phyloP scores from a whole-genome alignment of 2,329 filamentous ascomycete species.

The Albifimbria verrucaria region DNA sequence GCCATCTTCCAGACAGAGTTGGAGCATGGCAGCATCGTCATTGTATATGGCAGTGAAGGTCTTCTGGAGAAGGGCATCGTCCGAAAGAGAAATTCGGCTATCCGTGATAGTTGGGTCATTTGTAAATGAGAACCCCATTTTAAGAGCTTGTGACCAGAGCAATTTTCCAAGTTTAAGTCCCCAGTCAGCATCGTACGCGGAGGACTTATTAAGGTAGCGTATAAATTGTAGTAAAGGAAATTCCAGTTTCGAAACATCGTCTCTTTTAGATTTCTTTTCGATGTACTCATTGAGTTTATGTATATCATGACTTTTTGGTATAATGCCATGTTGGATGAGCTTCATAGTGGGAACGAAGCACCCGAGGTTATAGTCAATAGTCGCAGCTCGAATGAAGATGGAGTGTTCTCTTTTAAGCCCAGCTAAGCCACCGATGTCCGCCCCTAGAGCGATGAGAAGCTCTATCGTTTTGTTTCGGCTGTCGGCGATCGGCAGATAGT shows the following conservation, averaged over 20 bases:
- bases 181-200: neutral
- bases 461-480: neutral
- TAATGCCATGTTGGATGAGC: neutral
- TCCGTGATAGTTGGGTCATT: neutral
- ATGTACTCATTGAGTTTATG: neutral
- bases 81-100: neutral
- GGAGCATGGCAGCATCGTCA: neutral
- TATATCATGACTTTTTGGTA: neutral
- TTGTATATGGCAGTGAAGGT: neutral
- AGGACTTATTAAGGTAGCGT: neutral
- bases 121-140: neutral
- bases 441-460: neutral
- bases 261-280: neutral
- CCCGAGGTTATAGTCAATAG: neutral
- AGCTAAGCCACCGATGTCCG: neutral
- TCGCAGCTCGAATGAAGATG: neutral
- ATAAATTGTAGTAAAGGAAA: neutral
- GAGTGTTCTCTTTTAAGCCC: too few relatives aligned
- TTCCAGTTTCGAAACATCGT: neutral
- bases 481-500: neutral
- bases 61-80: neutral
- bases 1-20: neutral
- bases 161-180: neutral
- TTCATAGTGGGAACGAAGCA: neutral
- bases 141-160: neutral